Conservation (phyloP, 2,329 filamentous ascomycete genomes). For the Diaporthe ampelina region DNA sequence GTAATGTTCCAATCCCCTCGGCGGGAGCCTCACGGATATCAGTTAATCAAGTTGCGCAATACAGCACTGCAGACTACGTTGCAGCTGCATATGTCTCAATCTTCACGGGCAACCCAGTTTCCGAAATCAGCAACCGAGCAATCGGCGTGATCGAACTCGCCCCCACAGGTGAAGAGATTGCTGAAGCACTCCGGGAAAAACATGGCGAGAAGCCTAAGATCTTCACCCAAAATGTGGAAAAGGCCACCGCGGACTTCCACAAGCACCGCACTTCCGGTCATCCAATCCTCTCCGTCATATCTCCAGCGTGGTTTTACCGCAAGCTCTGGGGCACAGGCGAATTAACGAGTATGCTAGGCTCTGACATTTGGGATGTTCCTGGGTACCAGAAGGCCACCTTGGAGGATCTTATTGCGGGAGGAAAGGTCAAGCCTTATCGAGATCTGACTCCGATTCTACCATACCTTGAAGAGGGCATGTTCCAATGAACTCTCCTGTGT, state of each 20-base stretch:
- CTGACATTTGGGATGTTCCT: background rate
- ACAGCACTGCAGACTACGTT: background rate
- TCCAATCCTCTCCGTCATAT: background rate
- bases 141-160: background rate
- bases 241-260: background rate
- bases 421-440: background rate
- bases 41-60: background rate
- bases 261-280: background rate
- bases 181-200: background rate
- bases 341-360: background rate
- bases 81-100: background rate
- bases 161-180: background rate
- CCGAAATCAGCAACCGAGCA: background rate
- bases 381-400: background rate
- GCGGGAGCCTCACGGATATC: background rate
- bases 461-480: background rate
- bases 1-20: background rate
- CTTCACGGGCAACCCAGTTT: background rate
- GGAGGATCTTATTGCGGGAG: background rate
- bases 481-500: background rate
- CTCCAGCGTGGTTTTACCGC: background rate
- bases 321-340: background rate
- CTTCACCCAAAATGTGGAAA: background rate
- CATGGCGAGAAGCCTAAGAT: background rate
- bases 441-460: background rate